phyloP scores from a whole-genome alignment of 1,284 basidiomycete species.

The Schizophyllum amplum region DNA sequence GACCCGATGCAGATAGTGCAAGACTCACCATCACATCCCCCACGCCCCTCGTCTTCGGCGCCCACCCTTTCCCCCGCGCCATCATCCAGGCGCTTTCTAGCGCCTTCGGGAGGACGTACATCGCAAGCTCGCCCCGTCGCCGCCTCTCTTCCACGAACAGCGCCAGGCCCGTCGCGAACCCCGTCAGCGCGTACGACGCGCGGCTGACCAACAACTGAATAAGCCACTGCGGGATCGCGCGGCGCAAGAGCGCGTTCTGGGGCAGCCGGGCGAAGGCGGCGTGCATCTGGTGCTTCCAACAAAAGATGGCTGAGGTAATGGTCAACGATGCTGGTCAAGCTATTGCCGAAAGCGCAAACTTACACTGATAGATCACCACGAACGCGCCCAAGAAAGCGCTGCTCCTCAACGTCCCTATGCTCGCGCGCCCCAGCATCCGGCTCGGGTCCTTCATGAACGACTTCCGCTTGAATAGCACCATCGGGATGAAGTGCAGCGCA shows the following conservation, averaged over 20 bases:
- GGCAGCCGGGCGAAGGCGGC: constrained; percentile 17
- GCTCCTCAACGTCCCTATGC: constrained; percentile 74
- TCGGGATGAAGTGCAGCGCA: constrained; percentile 86
- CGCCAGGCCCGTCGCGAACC: constrained; percentile 70
- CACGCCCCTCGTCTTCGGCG: constrained; percentile 68
- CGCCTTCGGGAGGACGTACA: constrained; percentile 93
- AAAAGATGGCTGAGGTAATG: constrained; percentile 52
- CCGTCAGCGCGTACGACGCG: constrained; percentile 69
- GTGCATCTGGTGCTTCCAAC: constrained; percentile 56
- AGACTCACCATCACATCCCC: constrained; percentile 42
- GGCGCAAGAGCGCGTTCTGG: constrained; percentile 23
- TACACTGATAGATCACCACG: constrained; percentile 81
- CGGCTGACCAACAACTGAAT: constrained; percentile 57
- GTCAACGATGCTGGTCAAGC: not conserved
- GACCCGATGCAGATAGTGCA: too few relatives aligned
- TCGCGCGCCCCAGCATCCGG: constrained; percentile 55
- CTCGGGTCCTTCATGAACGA: constrained; percentile 55
- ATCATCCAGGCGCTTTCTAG: constrained; percentile 84
- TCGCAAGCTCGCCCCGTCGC: constrained; percentile 79
- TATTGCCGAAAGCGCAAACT: constrained; percentile 17
- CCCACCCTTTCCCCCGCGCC: constrained; percentile 68
- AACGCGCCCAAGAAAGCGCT: constrained; percentile 87
- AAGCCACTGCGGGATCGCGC: constrained; percentile 36
- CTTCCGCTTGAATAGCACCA: constrained; percentile 67
- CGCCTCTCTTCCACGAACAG: constrained; percentile 85